Base-by-base conservation (phyloP, 768 basidiomycete genomes). In the Lactarius evosmus region DNA sequence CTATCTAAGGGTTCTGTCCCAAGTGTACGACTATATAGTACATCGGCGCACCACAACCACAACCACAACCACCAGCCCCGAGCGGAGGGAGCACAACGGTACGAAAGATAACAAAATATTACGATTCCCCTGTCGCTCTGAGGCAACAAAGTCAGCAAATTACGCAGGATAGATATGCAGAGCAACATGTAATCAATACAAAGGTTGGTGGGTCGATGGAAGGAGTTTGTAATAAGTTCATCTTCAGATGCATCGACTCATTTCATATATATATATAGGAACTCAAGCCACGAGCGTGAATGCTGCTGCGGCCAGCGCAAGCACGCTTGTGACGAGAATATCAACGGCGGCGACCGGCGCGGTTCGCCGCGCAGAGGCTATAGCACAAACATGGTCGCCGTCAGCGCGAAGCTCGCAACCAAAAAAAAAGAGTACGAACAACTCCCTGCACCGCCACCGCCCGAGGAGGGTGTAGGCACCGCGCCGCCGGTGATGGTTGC, bases 291-390 rank as follows among this genome's bases (percentile, higher is more conserved):
- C 8, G 61, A 56, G 54, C 27, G 38, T 50, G 29, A 38, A 62
- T 56, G 27, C 33, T 30, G 30, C 25, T 7, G 54, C 55, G 29
- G 62, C 36, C n/a, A 65, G 54, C 34, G 60, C 27, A 17, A 65
- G 44, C 30, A 17, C 53, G 27, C 41, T 27, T 27, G 60, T 40
- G 27, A 32, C 6, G 16, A 30, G 22, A 27, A 62, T 12, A 22
- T 40, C 25, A 9, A 6, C 5, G 9, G 17, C 12, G 12, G 22
- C 33, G 33, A 65, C 12, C 16, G 44, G 34, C 9, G 11, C 7
- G 4, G 29, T n/a, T 32, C 9, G 49, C 22, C 4, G 25, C 4
- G 30, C 22, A 3, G 41, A 19, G 19, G 54, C 53, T 56, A 50
- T 46, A 25, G 11, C 25, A 27, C 46, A 49, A 25, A 12, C 16